Conservation (phyloP, 2,329 filamentous ascomycete genomes). For the Ceratocystis cubensis region DNA sequence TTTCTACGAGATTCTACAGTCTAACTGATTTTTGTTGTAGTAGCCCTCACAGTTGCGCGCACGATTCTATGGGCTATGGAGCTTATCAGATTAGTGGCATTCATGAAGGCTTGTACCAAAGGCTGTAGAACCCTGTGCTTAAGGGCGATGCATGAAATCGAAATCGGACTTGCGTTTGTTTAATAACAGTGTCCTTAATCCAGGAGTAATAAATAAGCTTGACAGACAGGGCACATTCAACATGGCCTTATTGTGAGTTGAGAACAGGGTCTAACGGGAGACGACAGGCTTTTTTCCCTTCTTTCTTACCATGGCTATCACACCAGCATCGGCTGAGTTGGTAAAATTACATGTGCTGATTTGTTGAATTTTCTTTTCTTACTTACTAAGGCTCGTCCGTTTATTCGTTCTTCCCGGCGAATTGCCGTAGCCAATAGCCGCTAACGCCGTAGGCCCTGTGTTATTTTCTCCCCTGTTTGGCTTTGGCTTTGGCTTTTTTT, state of each 20-base stretch:
- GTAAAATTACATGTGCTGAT: constrained; percentile 2
- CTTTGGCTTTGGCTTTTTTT: not conserved
- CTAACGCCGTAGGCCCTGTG: not conserved
- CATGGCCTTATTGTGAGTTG: not conserved
- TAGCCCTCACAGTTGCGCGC: too few species aligned
- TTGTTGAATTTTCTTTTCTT: not conserved
- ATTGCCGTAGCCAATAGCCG: constrained; percentile 4
- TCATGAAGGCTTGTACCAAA: not conserved
- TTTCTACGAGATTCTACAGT: not conserved
- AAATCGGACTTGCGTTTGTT: too few species aligned
- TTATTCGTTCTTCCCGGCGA: not conserved
- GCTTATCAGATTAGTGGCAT: not conserved
- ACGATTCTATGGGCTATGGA: not conserved
- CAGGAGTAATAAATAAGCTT: not conserved
- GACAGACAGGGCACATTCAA: not conserved
- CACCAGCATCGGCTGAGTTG: not conserved
- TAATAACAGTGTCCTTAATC: not conserved
- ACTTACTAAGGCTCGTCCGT: not conserved
- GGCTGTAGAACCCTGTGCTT: not conserved
- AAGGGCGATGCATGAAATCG: not conserved
- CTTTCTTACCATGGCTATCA: not conserved
- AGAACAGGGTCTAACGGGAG: not conserved
- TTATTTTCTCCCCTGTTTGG: not conserved
- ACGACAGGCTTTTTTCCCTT: not conserved
- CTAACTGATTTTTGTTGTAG: not conserved